Evolutionary conservation across 2,329 filamentous ascomycete genomes (phyloP).

Genomic region (Xylaria sp.): DNA sequence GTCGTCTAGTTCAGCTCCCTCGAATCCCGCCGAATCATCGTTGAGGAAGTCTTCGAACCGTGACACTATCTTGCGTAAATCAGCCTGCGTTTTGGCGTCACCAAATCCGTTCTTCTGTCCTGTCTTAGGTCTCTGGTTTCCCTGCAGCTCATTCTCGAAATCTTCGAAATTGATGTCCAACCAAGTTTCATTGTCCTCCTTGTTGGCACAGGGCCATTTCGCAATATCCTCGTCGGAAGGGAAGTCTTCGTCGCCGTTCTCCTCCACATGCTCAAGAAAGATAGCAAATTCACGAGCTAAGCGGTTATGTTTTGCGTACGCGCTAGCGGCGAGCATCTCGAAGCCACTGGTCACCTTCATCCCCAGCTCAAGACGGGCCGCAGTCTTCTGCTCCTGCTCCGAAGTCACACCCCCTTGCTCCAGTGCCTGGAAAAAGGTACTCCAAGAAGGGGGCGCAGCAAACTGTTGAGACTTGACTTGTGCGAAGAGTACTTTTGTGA

Average conservation of each 20-base stretch:
- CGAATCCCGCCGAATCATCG: constrained; percentile 72
- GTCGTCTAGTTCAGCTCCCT: constrained; percentile 68
- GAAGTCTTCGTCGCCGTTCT: constrained; percentile 60
- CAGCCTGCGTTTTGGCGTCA: constrained; percentile 61
- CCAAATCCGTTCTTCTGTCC: constrained; percentile 47
- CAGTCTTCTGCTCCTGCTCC: constrained; percentile 27
- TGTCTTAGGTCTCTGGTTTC: constrained; percentile 34
- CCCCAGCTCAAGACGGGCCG: constrained; percentile 58
- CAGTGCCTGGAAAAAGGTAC: constrained; percentile 31
- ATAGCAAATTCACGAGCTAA: constrained; percentile 70
- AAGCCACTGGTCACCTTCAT: constrained; percentile 90
- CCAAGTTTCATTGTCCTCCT: constrained; percentile 85
- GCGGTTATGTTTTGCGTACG: constrained; percentile 62
- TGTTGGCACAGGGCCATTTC: constrained; percentile 55
- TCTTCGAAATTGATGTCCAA: constrained; percentile 87
- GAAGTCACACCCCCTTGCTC: constrained; percentile 21
- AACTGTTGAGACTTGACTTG: constrained; percentile 87
- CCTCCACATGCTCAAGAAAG: constrained; percentile 67
- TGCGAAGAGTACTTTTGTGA: constrained; percentile 85
- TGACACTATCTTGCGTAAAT: constrained; percentile 85
- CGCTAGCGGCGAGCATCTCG: constrained; percentile 73
- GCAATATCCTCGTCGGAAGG: constrained; percentile 70
- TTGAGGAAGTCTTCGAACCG: constrained; percentile 91
- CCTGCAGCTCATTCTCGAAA: constrained; percentile 73
- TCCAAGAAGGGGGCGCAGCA: constrained; percentile 53